These are phyloP conservation scores for Cunninghamia lanceolata DNA, from an alignment of 75 land plant species.

Conservation along the genomic window DNA sequence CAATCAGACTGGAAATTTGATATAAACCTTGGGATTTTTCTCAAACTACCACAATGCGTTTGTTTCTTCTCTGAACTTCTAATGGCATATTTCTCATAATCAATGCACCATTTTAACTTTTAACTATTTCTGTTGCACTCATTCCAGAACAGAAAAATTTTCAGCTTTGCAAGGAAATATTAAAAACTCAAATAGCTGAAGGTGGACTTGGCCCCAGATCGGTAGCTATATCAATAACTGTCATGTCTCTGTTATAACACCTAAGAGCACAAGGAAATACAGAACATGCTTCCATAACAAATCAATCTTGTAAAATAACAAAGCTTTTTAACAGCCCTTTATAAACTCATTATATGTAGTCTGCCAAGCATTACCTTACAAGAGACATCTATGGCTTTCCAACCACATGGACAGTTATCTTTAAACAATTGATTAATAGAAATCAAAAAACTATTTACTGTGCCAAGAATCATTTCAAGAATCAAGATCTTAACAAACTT, in stretches of 20 bases:
- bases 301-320: background rate
- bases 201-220: background rate
- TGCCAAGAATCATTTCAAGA: background rate
- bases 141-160: background rate
- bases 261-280: background rate
- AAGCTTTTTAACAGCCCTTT: background rate
- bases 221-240: background rate
- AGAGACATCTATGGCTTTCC: background rate
- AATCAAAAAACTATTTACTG: conserved; percentile 1
- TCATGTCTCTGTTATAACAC: background rate
- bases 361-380: background rate
- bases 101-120: background rate
- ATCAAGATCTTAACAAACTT: background rate
- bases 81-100: background rate
- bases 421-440: background rate
- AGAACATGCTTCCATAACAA: background rate
- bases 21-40: background rate
- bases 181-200: background rate
- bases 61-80: background rate
- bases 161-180: background rate
- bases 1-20: background rate
- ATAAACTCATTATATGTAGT: background rate
- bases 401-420: conserved; percentile 3
- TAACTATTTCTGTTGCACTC: background rate
- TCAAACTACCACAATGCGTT: background rate